Conservation (phyloP, 1,139 yeast species). For the Suhomyces yuchorum region DNA sequence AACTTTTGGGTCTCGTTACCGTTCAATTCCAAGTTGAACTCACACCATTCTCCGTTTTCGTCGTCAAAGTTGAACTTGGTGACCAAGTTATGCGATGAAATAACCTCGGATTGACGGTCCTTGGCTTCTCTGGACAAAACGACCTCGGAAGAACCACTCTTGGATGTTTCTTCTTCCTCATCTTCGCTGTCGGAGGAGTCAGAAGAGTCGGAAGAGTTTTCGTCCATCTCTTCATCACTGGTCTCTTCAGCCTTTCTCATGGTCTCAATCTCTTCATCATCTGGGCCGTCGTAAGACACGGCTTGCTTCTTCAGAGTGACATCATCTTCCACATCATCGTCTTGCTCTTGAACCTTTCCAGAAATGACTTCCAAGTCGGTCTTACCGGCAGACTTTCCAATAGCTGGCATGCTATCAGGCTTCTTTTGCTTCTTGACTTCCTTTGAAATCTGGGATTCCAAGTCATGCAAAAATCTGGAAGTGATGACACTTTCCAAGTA, state of each 20-base stretch:
- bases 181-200: conserved; percentile 26
- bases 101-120: conserved; percentile 83
- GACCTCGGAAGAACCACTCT: conserved; percentile 15
- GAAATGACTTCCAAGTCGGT: conserved; percentile 48
- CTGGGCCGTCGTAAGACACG: conserved; percentile 92
- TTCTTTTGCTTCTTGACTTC: conserved; percentile 83
- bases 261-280: conserved; percentile 87
- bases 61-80: conserved; percentile 90
- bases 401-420: conserved; percentile 55
- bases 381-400: conserved; percentile 75
- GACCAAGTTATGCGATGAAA: conserved; percentile 70
- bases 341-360: conserved; percentile 31
- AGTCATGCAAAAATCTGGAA: conserved; percentile 61
- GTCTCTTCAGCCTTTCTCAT: conserved; percentile 81
- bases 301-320: conserved; percentile 75
- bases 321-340: conserved; percentile 57
- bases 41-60: conserved; percentile 87
- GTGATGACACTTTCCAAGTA: conserved; percentile 75
- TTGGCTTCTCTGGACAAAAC: conserved; percentile 62
- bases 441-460: conserved; percentile 74
- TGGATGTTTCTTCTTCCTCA: conserved; percentile 25
- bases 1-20: conserved; percentile 82
- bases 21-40: conserved; percentile 78
- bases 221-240: conserved; percentile 60
- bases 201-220: conserved; percentile 37